These are phyloP conservation scores for Saccharomyces hybrid DNA, from an alignment of 1,139 yeast genomes.

Conservation along the genomic window DNA sequence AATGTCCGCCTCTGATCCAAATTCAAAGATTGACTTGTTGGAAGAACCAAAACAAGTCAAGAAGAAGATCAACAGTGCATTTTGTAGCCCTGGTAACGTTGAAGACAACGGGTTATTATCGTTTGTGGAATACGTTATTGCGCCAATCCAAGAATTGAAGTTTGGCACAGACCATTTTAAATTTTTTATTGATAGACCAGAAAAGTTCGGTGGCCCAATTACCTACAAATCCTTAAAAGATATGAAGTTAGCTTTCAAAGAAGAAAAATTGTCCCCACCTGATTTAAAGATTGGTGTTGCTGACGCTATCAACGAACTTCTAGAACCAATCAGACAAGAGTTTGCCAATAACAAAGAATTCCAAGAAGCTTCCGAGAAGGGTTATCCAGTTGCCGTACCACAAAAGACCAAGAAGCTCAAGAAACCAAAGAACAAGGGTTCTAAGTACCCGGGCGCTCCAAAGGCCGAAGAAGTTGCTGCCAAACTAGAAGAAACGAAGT, in stretches of 20 bases:
- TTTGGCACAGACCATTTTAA: constrained; percentile 46
- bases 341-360: constrained; percentile 58
- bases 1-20: constrained; percentile 99
- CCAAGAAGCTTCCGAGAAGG: constrained; percentile 64
- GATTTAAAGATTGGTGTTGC: constrained; percentile 92
- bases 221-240: constrained; percentile 62
- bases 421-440: constrained; percentile 78
- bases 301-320: constrained; percentile 67
- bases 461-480: constrained; percentile 25
- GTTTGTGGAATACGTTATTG: constrained; percentile 74
- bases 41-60: constrained; percentile 84
- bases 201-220: constrained; percentile 92
- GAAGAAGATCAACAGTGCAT: constrained; percentile 88
- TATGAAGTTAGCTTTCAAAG: constrained; percentile 63
- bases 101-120: constrained; percentile 88
- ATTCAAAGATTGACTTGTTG: constrained; percentile 86
- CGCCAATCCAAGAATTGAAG: constrained; percentile 78
- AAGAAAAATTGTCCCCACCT: constrained; percentile 76
- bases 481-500: constrained; percentile 31
- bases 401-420: constrained; percentile 59
- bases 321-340: constrained; percentile 81
- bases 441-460: constrained; percentile 65
- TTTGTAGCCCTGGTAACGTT: constrained; percentile 90
- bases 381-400: constrained; percentile 72
- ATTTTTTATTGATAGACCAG: constrained; percentile 83